Base-by-base conservation (phyloP, 257 asterid genomes). In the Plectranthus barbatus region DNA sequence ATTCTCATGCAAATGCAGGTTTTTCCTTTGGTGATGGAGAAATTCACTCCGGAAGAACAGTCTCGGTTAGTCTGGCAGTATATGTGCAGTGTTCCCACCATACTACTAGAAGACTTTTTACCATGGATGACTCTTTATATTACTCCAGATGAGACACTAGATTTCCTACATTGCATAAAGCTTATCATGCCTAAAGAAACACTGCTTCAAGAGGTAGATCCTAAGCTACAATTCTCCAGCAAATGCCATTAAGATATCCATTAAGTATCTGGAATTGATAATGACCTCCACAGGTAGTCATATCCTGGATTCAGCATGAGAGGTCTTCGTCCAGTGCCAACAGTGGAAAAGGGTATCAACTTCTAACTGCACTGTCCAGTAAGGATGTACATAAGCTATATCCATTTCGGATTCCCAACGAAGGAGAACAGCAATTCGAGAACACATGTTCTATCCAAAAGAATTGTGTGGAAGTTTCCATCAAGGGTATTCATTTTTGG, bases 21-120 rank as follows among this genome's bases (percentile, higher is more conserved):
- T 62, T 90, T 90, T 56, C 91, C 95, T 49, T 71, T 81, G 81
- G 60, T 90, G 74, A 67, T 72, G 75, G 57, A 85, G 73, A 67
- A 80, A 24, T 79, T 87, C 66, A 62, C 87, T 29, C 67, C 77
- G 4, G 70, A 83, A 59, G 84, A 87, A 74, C 97, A 90, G 77
- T 83, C 82, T 64, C 82, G 81, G 77, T 84, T 91, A 20, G 87
- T 87, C 47, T 85, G 95, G 95, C 93, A 71, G 82, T 87, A 80
- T 37, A 81, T 90, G 61, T 87, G 97, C 77, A 81, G 84, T 60
- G 82, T 91, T 72, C 97, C 96, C 59, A 46, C 79, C 66, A 69
- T 79, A 36, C 72, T 91, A 42, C 79, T 87, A 62, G 87, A 91
- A 79, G 97, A 87, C 15, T 81, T 87, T 74, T 72, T 91, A 40